Evolutionary conservation across 169 alveolate species (phyloP).

Genomic region (Pseudocohnilembus persalinus): DNA sequence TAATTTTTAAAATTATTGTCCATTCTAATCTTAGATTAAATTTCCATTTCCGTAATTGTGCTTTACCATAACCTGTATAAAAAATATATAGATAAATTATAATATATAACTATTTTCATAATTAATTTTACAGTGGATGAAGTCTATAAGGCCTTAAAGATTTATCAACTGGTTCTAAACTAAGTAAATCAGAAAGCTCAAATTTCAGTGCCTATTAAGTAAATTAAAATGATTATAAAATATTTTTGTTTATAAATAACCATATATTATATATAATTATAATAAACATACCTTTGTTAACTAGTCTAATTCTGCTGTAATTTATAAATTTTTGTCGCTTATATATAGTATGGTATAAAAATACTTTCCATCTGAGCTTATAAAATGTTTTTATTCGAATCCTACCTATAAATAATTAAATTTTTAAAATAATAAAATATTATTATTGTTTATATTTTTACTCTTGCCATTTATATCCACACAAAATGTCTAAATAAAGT

Average conservation of each 20-base stretch:
- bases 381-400: not conserved
- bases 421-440: no score
- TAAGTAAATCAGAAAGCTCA: not conserved
- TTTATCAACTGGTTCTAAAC: not conserved
- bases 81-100: no score
- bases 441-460: no score
- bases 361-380: not conserved
- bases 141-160: not conserved
- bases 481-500: not conserved
- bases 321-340: not conserved
- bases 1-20: not conserved
- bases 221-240: no score
- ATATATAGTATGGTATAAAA: not conserved
- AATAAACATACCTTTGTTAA: not conserved
- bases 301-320: not conserved
- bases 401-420: not conserved
- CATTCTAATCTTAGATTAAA: not conserved
- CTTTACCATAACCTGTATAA: no score
- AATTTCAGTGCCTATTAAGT: not conserved
- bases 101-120: no score
- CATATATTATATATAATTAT: no score
- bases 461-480: not conserved
- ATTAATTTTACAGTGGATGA: not conserved
- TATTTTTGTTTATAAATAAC: not conserved
- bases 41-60: not conserved